Base-by-base conservation (phyloP, 176 grass and related monocot genomes). In the Eleusine indica region DNA sequence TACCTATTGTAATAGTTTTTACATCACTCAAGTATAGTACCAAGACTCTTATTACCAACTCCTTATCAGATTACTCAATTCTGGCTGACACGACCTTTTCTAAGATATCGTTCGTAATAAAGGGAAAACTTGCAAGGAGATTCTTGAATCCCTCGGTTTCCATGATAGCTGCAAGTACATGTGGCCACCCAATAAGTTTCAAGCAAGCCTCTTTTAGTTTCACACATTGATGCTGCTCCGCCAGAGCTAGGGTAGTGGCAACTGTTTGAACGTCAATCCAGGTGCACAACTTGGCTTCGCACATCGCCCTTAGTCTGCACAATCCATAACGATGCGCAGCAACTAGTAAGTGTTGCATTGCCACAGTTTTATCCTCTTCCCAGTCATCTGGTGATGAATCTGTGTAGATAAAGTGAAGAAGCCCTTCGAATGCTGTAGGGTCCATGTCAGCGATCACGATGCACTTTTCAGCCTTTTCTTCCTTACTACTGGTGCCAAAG, bases 291-390 rank as follows among this genome's bases (percentile, higher is more conserved):
- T 51, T 72, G 0, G 4, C 18, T 51, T 83, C 84, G 8, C 88
- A 86, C 22, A 86, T 68, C 21, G 49, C 0, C 9, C 9, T 35
- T 1, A 90, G 18, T 74, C 74, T 79, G 0, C 83, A 68, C 21
- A 90, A 0, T 11, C 73, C 88, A 22, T 86, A 83, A 0, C 58
- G 56, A 68, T 83, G 60, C 0, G 88, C 84, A 0, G 84, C 79
- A 51, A 60, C 79, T 1, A 86, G 29, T 61, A 86, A 15, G 22
- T 86, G 79, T 0, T 83, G 88, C 41, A 72, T 54, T 6, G 14
- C 1, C 22, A 6, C 51, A 4, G 0, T 57, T 8, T 12, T 60
- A 2, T 8, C 60, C 4, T 3, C 61, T 8, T 40, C 5, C 3
- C 16, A 71, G 1, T 15, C 4, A 10, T 46, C 44, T 8, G 44